These are phyloP conservation scores for Flaveria bidentis DNA, from an alignment of 129 eudicot genomes.

Conservation along the genomic window DNA sequence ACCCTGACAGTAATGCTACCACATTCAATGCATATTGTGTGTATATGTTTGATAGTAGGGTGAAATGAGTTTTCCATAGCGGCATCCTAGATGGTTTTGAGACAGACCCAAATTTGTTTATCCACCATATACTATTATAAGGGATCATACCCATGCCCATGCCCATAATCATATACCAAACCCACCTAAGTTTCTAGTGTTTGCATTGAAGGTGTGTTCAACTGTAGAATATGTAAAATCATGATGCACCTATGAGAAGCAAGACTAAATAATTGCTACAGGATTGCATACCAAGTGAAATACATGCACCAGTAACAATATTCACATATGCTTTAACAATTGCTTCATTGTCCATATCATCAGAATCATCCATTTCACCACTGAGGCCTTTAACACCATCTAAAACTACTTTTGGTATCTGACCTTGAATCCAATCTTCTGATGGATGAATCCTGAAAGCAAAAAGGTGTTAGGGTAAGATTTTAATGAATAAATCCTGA, in stretches of 20 bases:
- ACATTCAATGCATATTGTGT: neutral
- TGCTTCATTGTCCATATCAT: constrained; percentile 79
- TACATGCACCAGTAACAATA: constrained; percentile 84
- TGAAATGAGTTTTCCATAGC: neutral
- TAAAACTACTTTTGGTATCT: constrained; percentile 74
- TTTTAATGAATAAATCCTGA: neutral
- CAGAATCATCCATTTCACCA: constrained; percentile 61
- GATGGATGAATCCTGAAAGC: constrained; percentile 71
- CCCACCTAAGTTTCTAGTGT: neutral
- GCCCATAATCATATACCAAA: neutral
- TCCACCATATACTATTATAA: neutral
- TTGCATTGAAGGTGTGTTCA: constrained; percentile 6
- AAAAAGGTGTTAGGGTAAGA: constrained; percentile 10
- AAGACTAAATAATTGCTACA: constrained; percentile 6
- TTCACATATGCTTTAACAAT: constrained; percentile 84
- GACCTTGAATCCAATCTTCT: constrained; percentile 84
- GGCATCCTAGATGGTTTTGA: neutral
- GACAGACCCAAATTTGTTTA: constrained; percentile 4
- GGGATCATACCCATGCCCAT: neutral
- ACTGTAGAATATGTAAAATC: constrained; percentile 8
- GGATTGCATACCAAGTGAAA: constrained; percentile 76
- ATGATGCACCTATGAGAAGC: constrained; percentile 9
- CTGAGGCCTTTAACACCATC: constrained; percentile 62
- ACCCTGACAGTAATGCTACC: constrained; percentile 47
- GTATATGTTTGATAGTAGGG: neutral